phyloP scores from a whole-genome alignment of 768 basidiomycete genomes.

The Calvatia gigantea region DNA sequence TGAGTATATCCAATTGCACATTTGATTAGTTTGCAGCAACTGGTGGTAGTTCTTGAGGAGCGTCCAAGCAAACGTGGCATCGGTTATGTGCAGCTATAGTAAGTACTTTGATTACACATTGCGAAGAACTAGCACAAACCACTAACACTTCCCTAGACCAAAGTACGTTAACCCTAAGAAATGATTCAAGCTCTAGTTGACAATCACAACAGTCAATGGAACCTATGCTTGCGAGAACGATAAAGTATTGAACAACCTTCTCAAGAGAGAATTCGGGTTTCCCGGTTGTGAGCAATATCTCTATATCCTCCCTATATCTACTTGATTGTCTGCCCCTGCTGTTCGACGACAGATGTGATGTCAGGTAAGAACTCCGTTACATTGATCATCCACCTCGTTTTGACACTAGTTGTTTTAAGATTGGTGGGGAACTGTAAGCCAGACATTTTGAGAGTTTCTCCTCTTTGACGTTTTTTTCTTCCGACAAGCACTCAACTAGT shows the following conservation, averaged over 20 bases:
- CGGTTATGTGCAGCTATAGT: slow-evolving; percentile 69
- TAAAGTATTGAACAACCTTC: slow-evolving; percentile 52
- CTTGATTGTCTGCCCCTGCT: not conserved
- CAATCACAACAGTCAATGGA: slow-evolving; percentile 38
- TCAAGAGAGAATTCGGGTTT: slow-evolving; percentile 67
- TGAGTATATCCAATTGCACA: slow-evolving; percentile 18
- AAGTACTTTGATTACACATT: slow-evolving; percentile 11
- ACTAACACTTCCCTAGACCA: slow-evolving; percentile 23
- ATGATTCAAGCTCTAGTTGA: not conserved
- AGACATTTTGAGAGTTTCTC: not conserved
- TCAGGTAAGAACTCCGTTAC: slow-evolving; percentile 30
- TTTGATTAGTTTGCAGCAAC: not conserved
- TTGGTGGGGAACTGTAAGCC: slow-evolving; percentile 57
- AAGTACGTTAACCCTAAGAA: slow-evolving; percentile 20
- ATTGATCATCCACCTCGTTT: no score
- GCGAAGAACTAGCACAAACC: not conserved
- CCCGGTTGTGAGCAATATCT: slow-evolving; percentile 48
- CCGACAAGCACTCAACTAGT: slow-evolving; percentile 41
- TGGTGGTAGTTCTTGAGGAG: slow-evolving; percentile 44
- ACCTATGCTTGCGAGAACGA: slow-evolving; percentile 65
- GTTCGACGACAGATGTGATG: slow-evolving; percentile 34
- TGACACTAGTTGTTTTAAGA: slow-evolving; percentile 29
- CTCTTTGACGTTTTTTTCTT: not conserved
- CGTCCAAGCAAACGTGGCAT: slow-evolving; percentile 61
- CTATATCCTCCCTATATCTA: not conserved